phyloP scores from a whole-genome alignment of 2,329 filamentous ascomycete species.

The Hortaea werneckii region DNA sequence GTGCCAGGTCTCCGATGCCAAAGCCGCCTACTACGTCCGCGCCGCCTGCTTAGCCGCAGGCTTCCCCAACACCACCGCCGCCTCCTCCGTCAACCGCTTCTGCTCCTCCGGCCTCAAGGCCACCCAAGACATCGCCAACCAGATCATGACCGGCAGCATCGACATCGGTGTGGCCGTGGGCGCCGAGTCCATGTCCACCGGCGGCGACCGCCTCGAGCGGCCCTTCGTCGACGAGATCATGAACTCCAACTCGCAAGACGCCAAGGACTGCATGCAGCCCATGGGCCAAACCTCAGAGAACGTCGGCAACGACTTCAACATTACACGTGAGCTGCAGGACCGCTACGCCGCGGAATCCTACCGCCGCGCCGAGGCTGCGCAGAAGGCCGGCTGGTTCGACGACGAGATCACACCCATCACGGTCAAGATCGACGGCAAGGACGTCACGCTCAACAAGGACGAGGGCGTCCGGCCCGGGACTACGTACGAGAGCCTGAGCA shows the following conservation, averaged over 20 bases:
- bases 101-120: constrained; percentile 95
- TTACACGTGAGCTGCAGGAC: constrained; percentile 73
- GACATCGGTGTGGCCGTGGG: constrained; percentile 80
- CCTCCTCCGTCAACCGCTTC: constrained; percentile 84
- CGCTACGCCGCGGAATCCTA: constrained; percentile 79
- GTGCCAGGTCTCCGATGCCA: constrained; percentile 63
- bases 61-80: constrained; percentile 80
- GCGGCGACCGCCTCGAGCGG: constrained; percentile 57
- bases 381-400: constrained; percentile 82
- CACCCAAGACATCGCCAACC: constrained; percentile 85
- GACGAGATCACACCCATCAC: constrained; percentile 89
- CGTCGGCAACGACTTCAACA: constrained; percentile 80
- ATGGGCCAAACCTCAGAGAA: constrained; percentile 99
- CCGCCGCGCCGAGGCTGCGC: constrained; percentile 74
- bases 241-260: constrained; percentile 56
- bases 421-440: constrained; percentile 63
- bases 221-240: constrained; percentile 72
- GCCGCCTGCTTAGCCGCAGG: constrained; percentile 83
- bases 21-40: constrained; percentile 83
- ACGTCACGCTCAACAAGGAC: constrained; percentile 71
- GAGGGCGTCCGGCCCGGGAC: constrained; percentile 89
- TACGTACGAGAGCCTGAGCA: constrained; percentile 68
- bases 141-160: constrained; percentile 71
- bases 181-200: constrained; percentile 75
- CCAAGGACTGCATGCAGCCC: constrained; percentile 77